phyloP scores from a whole-genome alignment of 192 early-diverging fungal genomes.

The Backusella australiensis region DNA sequence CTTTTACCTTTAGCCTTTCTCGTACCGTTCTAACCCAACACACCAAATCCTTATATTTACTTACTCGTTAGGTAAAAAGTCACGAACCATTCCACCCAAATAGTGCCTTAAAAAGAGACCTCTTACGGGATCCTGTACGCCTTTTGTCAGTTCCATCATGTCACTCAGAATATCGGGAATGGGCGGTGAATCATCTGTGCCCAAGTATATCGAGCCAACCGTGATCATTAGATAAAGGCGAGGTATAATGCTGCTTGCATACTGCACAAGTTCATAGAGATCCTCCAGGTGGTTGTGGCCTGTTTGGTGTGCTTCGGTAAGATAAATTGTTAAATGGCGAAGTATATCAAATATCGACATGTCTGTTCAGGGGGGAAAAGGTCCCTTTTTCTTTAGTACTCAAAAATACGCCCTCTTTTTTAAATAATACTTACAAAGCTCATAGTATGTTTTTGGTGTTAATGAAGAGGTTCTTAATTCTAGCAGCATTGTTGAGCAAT shows the following conservation, averaged over 20 bases:
- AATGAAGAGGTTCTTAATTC: conserved; percentile 94
- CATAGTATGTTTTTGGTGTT: conserved; percentile 98
- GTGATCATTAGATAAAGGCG: conserved; percentile 99
- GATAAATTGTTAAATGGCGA: conserved; percentile 85
- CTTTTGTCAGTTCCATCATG: conserved; percentile 98
- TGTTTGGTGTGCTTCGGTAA: conserved; percentile 84
- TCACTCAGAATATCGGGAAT: conserved; percentile 96
- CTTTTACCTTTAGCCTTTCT: not conserved
- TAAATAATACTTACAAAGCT: conserved; percentile 74
- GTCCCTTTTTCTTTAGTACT: not conserved
- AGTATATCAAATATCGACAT: conserved; percentile 98
- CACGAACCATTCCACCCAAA: conserved; percentile 90
- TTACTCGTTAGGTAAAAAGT: conserved; percentile 83
- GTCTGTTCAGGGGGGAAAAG: conserved; percentile 46
- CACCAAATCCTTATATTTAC: not conserved
- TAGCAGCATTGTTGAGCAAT: conserved; percentile 93
- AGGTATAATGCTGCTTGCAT: conserved; percentile 98
- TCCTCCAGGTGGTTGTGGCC: conserved; percentile 79
- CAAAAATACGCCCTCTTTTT: not conserved
- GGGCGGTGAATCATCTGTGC: conserved; percentile 77
- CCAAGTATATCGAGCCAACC: conserved; percentile 95
- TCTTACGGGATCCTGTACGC: conserved; percentile 98
- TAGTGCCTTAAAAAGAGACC: conserved; percentile 97
- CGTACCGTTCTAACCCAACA: not conserved
- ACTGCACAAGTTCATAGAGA: conserved; percentile 98